These are phyloP conservation scores for Neolentinus lepideus DNA, from an alignment of 1,284 basidiomycete genomes.

Conservation along the genomic window DNA sequence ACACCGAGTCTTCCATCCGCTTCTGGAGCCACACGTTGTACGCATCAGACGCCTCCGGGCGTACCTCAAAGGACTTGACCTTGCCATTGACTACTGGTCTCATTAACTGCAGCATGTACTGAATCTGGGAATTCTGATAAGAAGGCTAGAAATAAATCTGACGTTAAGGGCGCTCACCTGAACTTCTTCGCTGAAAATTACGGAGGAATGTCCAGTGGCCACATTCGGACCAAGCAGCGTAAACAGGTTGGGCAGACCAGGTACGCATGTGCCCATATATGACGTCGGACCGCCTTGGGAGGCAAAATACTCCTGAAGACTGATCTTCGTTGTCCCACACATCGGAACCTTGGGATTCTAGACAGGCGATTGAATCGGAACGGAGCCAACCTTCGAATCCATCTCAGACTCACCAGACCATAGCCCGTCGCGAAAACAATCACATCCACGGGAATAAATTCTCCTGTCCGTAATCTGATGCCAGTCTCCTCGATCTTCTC, in stretches of 20 bases:
- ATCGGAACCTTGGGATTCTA: slow-evolving; percentile 17
- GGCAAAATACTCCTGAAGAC: slow-evolving; percentile 32
- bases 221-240: slow-evolving; percentile 45
- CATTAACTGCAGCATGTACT: slow-evolving; percentile 36
- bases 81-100: slow-evolving; percentile 37
- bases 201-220: slow-evolving; percentile 44
- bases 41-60: slow-evolving; percentile 28
- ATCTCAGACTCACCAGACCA: slow-evolving; percentile 23
- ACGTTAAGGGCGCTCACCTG: slow-evolving; percentile 26
- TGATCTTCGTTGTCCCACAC: slow-evolving; percentile 29
- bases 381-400: neutral
- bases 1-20: slow-evolving; percentile 35
- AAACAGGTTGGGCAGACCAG: slow-evolving; percentile 45
- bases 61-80: slow-evolving; percentile 38
- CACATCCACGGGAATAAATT: slow-evolving; percentile 38
- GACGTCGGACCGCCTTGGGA: slow-evolving; percentile 37
- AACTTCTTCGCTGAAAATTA: slow-evolving; percentile 43
- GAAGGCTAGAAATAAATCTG: neutral
- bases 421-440: slow-evolving; percentile 47
- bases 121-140: slow-evolving; percentile 28
- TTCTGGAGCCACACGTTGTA: slow-evolving; percentile 43
- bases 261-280: slow-evolving; percentile 39
- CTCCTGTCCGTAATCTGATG: slow-evolving; percentile 39
- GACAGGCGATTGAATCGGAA: neutral
- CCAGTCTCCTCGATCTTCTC: slow-evolving; percentile 34